Evolutionary conservation across 208 protist species (phyloP).

Genomic region (Polymyxa betae): DNA sequence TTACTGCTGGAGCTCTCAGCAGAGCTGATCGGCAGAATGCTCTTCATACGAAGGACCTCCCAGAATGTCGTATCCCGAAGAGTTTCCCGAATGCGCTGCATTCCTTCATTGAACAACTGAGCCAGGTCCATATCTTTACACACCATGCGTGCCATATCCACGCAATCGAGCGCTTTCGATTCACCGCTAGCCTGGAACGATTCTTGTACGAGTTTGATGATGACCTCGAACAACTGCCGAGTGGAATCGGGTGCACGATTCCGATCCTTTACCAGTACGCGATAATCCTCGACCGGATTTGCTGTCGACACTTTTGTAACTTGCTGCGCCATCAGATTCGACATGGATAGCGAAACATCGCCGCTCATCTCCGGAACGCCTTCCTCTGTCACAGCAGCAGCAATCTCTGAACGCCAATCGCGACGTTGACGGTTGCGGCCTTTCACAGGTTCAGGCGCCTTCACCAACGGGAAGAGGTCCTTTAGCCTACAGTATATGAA

Average conservation of each 20-base stretch:
- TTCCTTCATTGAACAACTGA: background rate
- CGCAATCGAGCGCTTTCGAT: background rate
- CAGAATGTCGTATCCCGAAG: background rate
- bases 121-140: background rate
- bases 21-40: background rate
- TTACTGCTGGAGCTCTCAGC: background rate
- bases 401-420: slow-evolving; percentile 24
- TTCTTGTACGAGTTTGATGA: background rate
- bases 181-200: slow-evolving; percentile 31
- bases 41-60: background rate
- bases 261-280: background rate
- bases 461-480: background rate
- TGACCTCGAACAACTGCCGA: background rate
- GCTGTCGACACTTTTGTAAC: background rate
- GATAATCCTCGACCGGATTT: background rate
- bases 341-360: background rate
- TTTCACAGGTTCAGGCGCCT: background rate
- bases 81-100: background rate
- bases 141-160: background rate
- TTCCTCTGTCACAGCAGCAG: background rate
- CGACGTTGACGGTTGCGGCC: background rate
- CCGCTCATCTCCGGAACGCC: background rate
- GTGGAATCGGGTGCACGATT: background rate
- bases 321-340: background rate
- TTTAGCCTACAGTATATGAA: background rate